phyloP scores from a whole-genome alignment of 2,329 filamentous ascomycete genomes.

The Esteya vermicola region DNA sequence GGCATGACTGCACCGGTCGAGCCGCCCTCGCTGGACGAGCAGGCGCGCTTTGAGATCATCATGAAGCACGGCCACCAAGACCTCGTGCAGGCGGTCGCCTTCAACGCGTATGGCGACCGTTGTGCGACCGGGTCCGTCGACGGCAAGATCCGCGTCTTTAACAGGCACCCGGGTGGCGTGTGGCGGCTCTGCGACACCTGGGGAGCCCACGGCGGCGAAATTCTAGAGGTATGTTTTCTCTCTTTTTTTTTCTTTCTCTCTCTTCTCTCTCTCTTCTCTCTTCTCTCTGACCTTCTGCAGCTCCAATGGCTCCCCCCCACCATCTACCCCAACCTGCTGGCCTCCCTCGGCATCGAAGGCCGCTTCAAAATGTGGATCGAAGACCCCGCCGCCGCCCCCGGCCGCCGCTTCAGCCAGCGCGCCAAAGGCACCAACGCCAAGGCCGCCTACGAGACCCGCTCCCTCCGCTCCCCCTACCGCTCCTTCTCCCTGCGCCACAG shows the following conservation, averaged over 20 bases:
- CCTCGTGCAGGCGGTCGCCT: constrained; percentile 70
- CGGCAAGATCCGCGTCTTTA: constrained; percentile 85
- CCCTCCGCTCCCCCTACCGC: constrained; percentile 52
- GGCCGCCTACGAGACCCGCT: constrained; percentile 41
- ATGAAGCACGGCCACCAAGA: constrained; percentile 65
- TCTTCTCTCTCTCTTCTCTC: neutral
- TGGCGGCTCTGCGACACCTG: constrained; percentile 80
- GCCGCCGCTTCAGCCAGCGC: constrained; percentile 65
- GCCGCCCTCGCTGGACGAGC: constrained; percentile 24
- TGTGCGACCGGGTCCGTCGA: constrained; percentile 86
- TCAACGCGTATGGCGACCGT: constrained; percentile 85
- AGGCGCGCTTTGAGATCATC: constrained; percentile 39
- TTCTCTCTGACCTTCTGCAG: constrained; percentile 25
- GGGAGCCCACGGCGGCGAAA: constrained; percentile 80
- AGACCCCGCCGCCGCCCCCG: constrained; percentile 66
- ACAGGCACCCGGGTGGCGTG: constrained; percentile 59
- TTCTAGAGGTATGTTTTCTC: constrained; percentile 57
- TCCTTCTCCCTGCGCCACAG: constrained; percentile 78
- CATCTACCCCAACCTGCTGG: constrained; percentile 72
- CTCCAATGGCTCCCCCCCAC: constrained; percentile 89
- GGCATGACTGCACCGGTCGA: constrained; percentile 15
- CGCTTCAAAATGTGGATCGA: constrained; percentile 88
- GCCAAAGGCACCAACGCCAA: constrained; percentile 24
- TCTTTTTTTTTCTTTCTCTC: neutral
- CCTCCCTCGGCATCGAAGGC: constrained; percentile 79